Percentiles rank a stretch among this genome's conserved stretches.
phyloP scores from a whole-genome alignment of 352 stramenopile species.

The Globisporangium orthogonon region DNA sequence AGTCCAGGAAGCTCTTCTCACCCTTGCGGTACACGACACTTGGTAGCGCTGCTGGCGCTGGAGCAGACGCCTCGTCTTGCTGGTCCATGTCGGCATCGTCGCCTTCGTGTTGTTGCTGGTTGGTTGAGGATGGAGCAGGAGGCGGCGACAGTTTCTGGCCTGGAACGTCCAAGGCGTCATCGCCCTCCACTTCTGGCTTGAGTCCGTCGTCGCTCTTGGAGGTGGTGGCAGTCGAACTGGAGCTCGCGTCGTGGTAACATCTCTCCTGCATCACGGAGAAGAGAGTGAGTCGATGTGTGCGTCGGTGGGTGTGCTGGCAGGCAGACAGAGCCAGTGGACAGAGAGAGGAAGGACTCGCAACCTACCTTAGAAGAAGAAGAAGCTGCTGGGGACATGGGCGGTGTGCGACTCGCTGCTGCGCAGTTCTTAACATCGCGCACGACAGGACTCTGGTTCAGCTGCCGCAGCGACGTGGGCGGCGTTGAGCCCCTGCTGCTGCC shows the following conservation, averaged over 20 bases:
- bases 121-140: not conserved
- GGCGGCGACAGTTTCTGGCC: not conserved
- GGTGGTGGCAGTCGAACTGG: not conserved
- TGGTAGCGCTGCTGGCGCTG: conserved; percentile 5
- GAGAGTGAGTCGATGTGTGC: too few relatives aligned
- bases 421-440: conserved; percentile 1
- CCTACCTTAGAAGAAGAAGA: not conserved
- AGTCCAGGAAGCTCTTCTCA: conserved; percentile 79
- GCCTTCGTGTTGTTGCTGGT: not conserved
- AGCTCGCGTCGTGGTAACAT: not conserved
- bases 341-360: not conserved
- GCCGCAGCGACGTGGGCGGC: conserved; percentile 9
- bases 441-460: conserved; percentile 11
- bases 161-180: not conserved
- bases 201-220: not conserved
- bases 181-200: not conserved
- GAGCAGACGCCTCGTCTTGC: not conserved
- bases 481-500: conserved; percentile 18
- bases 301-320: too few relatives aligned
- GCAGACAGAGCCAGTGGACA: not conserved
- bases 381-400: not conserved
- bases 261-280: not conserved
- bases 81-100: not conserved
- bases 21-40: conserved; percentile 58
- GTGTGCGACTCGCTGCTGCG: not conserved